Percentiles rank a stretch among this genome's conserved stretches.
phyloP scores from a whole-genome alignment of 108 stramenopile genomes.

The Aureococcus anophagefferens region DNA sequence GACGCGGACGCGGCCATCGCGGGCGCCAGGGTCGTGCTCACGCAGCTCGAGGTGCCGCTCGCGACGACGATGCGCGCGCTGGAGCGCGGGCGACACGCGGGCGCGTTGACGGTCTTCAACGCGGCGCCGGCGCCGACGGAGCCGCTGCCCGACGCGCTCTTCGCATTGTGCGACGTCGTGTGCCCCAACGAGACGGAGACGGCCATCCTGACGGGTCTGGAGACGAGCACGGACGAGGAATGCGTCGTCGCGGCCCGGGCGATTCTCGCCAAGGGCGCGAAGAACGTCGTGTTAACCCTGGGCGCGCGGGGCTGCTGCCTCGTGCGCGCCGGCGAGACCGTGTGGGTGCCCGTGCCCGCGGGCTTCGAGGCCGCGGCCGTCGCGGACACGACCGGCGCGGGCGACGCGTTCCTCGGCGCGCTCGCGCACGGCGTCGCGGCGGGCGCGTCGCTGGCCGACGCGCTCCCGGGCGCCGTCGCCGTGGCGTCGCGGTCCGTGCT shows the following conservation, averaged over 20 bases:
- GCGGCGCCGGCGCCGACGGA: constrained; percentile 43
- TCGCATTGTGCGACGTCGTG: neutral
- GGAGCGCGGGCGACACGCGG: constrained; percentile 24
- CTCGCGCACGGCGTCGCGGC: neutral
- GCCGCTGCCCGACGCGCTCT: neutral
- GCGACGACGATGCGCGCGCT: constrained; percentile 56
- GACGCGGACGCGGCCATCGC: neutral
- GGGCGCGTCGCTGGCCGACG: neutral
- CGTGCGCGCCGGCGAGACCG: neutral
- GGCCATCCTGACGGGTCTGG: neutral
- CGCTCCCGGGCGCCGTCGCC: too few species aligned
- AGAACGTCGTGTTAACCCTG: neutral
- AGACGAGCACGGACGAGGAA: constrained; percentile 3
- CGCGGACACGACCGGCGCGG: constrained; percentile 47
- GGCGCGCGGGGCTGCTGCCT: neutral
- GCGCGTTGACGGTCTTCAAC: constrained; percentile 47
- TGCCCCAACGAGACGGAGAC: neutral
- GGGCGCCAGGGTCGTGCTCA: constrained; percentile 47
- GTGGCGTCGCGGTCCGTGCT: too few species aligned
- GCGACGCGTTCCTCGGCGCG: neutral
- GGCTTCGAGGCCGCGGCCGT: constrained; percentile 18
- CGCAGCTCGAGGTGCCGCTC: constrained; percentile 63
- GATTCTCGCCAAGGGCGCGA: constrained; percentile 13
- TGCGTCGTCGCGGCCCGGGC: constrained; percentile 1
- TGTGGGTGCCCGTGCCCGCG: neutral